Evolutionary conservation across 83 land plant genomes (phyloP), one percentile per base, ranked within the genome.

Genomic region (Thuja plicata): DNA sequence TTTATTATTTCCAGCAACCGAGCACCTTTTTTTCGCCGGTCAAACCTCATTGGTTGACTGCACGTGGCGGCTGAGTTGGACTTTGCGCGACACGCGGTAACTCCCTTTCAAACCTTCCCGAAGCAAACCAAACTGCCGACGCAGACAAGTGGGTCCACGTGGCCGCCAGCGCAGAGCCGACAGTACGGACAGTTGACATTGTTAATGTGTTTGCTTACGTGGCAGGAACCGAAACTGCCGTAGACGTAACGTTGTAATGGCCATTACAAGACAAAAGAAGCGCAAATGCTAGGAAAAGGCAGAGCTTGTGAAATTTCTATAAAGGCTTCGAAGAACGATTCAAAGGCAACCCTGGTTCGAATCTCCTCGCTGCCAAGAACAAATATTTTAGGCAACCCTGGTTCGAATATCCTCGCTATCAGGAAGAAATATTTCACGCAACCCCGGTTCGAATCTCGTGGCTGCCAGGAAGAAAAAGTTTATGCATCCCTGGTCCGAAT

Each of bases 21-120:
- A 3, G 71, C 8, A 30, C 71, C 30, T 0, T 8, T 24, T 24
- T 24, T 60, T n/a, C 78, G 78, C 38, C n/a, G 38, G 78, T 74
- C 78, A 74, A 74, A 74, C 38, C 37, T 34, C 13, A 2, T 13
- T 74, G 16, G 3, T 74, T 74, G 78, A 74, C 78, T 74, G 78
- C 78, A 74, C 78, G 78, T 74, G 78, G 78, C 78, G 78, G 78
- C 78, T 12, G 78, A 74, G 78, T 34, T 74, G 78, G 38, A 74
- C 78, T 74, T 74, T 32, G 13, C 13, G 3, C 38, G 17, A 74
- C 78, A 74, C 13, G 3, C 34, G 78, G 13, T 32, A 11, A 15
- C 78, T 0, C 38, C 3, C 13, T 74, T 74, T 74, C 78, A 74
- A 74, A 32, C 30, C 35, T 34, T 34, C 78, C 17, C 78, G 78